These are phyloP conservation scores for Colletotrichum trifolii DNA, from an alignment of 2,329 filamentous ascomycete species.

Conservation along the genomic window DNA sequence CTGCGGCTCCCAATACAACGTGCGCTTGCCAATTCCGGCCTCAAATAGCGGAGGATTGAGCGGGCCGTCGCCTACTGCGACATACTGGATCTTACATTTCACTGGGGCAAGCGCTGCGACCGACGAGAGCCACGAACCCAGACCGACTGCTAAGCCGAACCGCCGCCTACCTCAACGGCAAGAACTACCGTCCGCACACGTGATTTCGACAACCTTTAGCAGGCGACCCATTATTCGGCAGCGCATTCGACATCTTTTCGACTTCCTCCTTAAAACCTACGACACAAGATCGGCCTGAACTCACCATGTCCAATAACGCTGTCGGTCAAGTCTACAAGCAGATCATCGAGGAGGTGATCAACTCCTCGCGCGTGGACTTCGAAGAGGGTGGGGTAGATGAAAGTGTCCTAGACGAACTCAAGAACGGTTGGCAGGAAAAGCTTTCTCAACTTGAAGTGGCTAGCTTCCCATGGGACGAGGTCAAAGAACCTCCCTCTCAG, in stretches of 20 bases:
- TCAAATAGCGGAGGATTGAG: conserved; percentile 29
- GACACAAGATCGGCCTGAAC: not conserved
- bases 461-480: conserved; percentile 91
- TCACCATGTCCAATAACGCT: conserved; percentile 67
- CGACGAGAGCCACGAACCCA: not conserved
- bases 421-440: conserved; percentile 93
- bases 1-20: not conserved
- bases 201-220: not conserved
- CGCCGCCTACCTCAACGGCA: not conserved
- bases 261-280: not conserved
- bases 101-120: conserved; percentile 7
- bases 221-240: not conserved
- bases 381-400: conserved; percentile 96
- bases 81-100: not conserved
- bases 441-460: conserved; percentile 87
- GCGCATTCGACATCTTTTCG: not conserved
- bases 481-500: conserved; percentile 67
- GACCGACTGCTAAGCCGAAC: conserved; percentile 1
- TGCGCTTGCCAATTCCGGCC: conserved; percentile 28
- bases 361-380: conserved; percentile 92
- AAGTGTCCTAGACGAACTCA: conserved; percentile 84
- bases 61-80: conserved; percentile 15
- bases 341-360: conserved; percentile 87
- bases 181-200: not conserved
- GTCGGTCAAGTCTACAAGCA: conserved; percentile 83